These are phyloP conservation scores for Cyberlindnera lachancei DNA, from an alignment of 805 yeast species.

Conservation along the genomic window DNA sequence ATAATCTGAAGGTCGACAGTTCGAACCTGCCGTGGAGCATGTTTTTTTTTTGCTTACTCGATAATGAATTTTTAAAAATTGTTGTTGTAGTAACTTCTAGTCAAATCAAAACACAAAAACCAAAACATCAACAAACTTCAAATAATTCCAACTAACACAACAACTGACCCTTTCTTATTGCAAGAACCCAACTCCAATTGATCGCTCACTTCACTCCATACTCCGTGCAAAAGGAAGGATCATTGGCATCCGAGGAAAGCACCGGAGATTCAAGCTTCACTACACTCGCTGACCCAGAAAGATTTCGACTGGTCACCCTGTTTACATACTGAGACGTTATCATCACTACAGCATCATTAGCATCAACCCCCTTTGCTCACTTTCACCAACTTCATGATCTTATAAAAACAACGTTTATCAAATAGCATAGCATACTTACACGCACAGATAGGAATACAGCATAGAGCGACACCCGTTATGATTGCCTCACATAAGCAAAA, in stretches of 20 bases:
- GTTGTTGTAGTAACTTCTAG: not conserved
- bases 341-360: not conserved
- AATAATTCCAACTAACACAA: too few species aligned
- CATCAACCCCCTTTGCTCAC: not conserved
- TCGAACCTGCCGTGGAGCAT: conserved; percentile 47
- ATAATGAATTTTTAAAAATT: too few species aligned
- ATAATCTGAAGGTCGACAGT: conserved; percentile 51
- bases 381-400: conserved; percentile 1
- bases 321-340: too few species aligned
- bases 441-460: too few species aligned
- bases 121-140: not conserved
- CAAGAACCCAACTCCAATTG: not conserved
- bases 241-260: too few species aligned
- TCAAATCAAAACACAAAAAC: conserved; percentile 3
- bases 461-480: too few species aligned
- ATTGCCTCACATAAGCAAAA: conserved; percentile 1
- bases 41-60: conserved; percentile 13
- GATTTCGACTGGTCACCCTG: too few species aligned
- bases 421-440: not conserved
- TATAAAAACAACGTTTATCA: not conserved
- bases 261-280: too few species aligned
- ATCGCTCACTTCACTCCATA: too few species aligned
- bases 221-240: too few species aligned
- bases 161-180: too few species aligned
- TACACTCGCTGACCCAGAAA: too few species aligned